Base-by-base conservation (phyloP, 768 basidiomycete species). In the Lentinula aciculospora region DNA sequence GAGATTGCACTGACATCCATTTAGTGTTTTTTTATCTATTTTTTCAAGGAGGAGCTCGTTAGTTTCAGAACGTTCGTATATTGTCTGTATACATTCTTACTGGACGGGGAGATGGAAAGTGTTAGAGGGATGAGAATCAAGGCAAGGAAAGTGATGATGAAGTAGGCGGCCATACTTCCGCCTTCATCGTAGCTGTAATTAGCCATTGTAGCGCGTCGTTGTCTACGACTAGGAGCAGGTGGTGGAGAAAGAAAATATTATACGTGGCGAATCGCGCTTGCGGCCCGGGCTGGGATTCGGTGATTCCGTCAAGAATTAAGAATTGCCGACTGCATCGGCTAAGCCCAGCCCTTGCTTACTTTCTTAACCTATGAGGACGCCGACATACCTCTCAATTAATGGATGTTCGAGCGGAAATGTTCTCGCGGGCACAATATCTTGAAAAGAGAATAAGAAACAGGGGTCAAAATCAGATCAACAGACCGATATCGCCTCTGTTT, bases 121-220 rank as follows among this genome's bases (percentile, higher is more conserved):
- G 94, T 89, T 60, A 89, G 70, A 0, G 96, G 96, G 34, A 92
- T 70, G 59, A 98, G 84, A 44, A 93, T 66, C 63, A 98, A 79
- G 57, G 86, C 84, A 62, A 98, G 85, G 69, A 97, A 86, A 7
- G 94, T 92, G 56, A 98, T 83, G 60, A 94, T 72, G 72, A 98
- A 98, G 75, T 94, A 98, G 36, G 85, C 81, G 65, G 90, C 89
- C 88, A 93, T 88, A 62, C 83, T 84, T 62, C 92, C 91, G 47
- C 81, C 80, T 76, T 92, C 90, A 71, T 93, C 91, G 69, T 93
- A 93, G 72, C 85, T 79, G 74, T 92, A 92, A 63, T 86, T 82
- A 63, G 87, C 88, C 89, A 91, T 88, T 46, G 63, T 61, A 64
- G 67, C 67, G 64, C 62, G 60, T 37, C 42, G 61, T 53, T 9